Conservation (phyloP, 495 filamentous ascomycete genomes). For the Aspergillus cristatus region DNA sequence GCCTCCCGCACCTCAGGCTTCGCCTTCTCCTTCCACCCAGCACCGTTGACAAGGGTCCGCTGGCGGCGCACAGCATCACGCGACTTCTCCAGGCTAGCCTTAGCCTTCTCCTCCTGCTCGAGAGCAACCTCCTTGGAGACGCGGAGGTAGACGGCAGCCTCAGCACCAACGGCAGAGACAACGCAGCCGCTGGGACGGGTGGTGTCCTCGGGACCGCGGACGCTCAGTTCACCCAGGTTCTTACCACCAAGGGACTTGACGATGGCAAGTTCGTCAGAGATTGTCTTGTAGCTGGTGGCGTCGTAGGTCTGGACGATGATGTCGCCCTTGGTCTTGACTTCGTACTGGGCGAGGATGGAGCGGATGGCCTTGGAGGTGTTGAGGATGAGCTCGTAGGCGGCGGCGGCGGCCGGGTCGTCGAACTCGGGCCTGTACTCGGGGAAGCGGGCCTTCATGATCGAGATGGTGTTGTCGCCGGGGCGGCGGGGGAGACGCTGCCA, state of each 20-base stretch:
- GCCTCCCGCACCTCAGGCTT: constrained; percentile 48
- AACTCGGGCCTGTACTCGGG: constrained; percentile 47
- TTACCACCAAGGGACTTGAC: constrained; percentile 61
- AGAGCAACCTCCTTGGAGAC: constrained; percentile 61
- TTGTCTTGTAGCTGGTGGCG: constrained; percentile 43
- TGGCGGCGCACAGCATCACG: constrained; percentile 26
- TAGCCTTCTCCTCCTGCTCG: constrained; percentile 54
- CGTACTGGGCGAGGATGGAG: constrained; percentile 48
- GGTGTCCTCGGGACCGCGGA: constrained; percentile 37
- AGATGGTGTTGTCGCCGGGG: constrained; percentile 49
- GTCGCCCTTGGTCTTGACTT: constrained; percentile 48
- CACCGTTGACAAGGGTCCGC: constrained; percentile 23
- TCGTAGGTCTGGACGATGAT: constrained; percentile 54
- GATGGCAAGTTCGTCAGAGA: constrained; percentile 45
- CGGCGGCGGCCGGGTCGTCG: constrained; percentile 47
- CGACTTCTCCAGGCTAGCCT: constrained; percentile 38
- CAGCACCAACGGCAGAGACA: constrained; percentile 55
- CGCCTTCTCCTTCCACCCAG: constrained; percentile 38
- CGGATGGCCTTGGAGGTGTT: constrained; percentile 47
- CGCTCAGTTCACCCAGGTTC: constrained; percentile 43
- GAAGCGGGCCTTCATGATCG: constrained; percentile 60
- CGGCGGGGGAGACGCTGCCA: constrained; percentile 70
- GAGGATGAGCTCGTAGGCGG: constrained; percentile 58
- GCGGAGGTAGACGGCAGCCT: constrained; percentile 60
- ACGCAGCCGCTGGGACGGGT: constrained; percentile 58